phyloP scores from a whole-genome alignment of 1,284 basidiomycete species.

The Heterobasidion parviporum region DNA sequence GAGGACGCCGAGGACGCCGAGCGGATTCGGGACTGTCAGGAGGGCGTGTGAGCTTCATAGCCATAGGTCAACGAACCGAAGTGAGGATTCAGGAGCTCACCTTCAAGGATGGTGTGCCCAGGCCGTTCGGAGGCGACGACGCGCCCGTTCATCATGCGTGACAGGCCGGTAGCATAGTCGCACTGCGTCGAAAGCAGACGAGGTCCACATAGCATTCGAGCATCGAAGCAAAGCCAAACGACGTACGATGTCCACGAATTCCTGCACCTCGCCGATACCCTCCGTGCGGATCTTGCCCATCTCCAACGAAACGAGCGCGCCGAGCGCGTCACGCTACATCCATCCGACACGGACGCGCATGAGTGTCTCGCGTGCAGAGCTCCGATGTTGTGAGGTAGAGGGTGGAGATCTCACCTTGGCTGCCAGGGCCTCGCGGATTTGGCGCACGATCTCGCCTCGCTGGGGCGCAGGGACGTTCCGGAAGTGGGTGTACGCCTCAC shows the following conservation, averaged over 20 bases:
- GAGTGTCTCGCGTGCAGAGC: neutral
- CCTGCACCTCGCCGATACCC: slow-evolving; percentile 89
- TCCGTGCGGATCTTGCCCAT: slow-evolving; percentile 97
- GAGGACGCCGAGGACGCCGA: slow-evolving; percentile 87
- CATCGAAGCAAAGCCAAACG: neutral
- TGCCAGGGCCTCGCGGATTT: slow-evolving; percentile 79
- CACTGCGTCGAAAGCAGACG: slow-evolving; percentile 27
- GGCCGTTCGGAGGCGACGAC: slow-evolving; percentile 81
- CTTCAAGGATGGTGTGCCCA: slow-evolving; percentile 88
- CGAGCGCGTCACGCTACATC: slow-evolving; percentile 66
- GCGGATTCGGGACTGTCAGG: slow-evolving; percentile 77
- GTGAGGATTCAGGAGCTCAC: slow-evolving; percentile 22
- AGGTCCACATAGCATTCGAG: neutral
- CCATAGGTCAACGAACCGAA: neutral
- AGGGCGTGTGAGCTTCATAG: slow-evolving; percentile 2
- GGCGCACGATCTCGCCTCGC: slow-evolving; percentile 82
- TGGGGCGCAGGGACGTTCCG: slow-evolving; percentile 79
- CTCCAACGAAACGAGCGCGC: slow-evolving; percentile 79
- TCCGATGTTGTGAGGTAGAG: neutral
- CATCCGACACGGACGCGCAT: neutral
- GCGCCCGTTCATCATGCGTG: slow-evolving; percentile 86
- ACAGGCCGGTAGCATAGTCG: slow-evolving; percentile 77
- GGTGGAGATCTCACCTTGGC: slow-evolving; percentile 49
- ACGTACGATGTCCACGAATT: slow-evolving; percentile 86
- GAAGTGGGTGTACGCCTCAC: slow-evolving; percentile 67